Conservation (phyloP, 495 filamentous ascomycete genomes). For the Annulohypoxylon nitens region DNA sequence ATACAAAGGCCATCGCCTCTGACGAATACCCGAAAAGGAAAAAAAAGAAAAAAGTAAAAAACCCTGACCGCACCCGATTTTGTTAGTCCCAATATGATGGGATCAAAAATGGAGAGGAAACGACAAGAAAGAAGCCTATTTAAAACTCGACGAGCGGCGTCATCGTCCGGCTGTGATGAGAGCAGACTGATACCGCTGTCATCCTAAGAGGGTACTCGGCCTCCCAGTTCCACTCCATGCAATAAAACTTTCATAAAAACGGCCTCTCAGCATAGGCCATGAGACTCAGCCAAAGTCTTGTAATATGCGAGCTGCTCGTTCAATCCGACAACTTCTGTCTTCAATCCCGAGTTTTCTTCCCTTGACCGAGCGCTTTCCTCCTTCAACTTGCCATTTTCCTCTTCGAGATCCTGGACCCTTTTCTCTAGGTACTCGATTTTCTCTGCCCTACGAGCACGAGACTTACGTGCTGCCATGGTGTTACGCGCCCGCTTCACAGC, state of each 20-base stretch:
- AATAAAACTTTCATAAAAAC: conserved; percentile 22
- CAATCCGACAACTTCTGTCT: no score
- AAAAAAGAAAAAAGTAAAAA: conserved; percentile 25
- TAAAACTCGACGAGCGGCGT: conserved; percentile 51
- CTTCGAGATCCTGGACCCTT: conserved; percentile 61
- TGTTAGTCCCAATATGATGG: not conserved
- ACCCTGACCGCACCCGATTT: conserved; percentile 29
- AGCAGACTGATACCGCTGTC: conserved; percentile 55
- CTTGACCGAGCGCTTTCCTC: no score
- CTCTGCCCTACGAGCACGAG: conserved; percentile 83
- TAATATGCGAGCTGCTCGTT: conserved; percentile 63
- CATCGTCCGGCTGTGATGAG: conserved; percentile 49
- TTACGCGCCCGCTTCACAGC: conserved; percentile 95
- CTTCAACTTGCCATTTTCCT: conserved; percentile 48
- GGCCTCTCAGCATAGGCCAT: conserved; percentile 31
- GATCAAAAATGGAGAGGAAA: conserved; percentile 22
- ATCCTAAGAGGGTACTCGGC: conserved; percentile 35
- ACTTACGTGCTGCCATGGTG: conserved; percentile 95
- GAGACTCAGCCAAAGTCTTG: conserved; percentile 64
- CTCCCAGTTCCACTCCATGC: conserved; percentile 42
- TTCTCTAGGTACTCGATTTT: conserved; percentile 74
- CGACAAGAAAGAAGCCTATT: conserved; percentile 41
- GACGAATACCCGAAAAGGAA: conserved; percentile 1
- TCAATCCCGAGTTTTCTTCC: no score
- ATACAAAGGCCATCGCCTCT: not conserved